phyloP scores from a whole-genome alignment of 805 yeast species.

The Wickerhamiella qilinensis region DNA sequence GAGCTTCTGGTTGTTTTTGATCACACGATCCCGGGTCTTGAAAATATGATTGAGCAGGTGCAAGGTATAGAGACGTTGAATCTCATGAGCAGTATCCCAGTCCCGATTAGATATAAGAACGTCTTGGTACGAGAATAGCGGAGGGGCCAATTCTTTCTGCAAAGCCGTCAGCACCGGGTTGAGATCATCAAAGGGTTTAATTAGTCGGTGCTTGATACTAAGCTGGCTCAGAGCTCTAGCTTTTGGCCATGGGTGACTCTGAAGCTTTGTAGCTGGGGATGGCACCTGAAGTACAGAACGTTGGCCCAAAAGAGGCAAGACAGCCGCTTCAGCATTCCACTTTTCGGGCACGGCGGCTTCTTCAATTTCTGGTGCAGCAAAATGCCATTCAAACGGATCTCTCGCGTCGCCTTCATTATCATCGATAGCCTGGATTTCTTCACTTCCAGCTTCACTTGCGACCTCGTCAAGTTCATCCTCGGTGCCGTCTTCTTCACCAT shows the following conservation, averaged over 20 bases:
- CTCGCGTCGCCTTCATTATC: slow-evolving; percentile 25
- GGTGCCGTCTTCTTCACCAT: no score
- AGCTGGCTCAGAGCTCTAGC: slow-evolving; percentile 18
- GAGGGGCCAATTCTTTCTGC: slow-evolving; percentile 40
- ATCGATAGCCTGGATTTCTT: slow-evolving; percentile 23
- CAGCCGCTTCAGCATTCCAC: neutral
- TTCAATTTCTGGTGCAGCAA: slow-evolving; percentile 30
- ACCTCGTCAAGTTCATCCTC: slow-evolving; percentile 10
- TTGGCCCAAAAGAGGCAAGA: neutral
- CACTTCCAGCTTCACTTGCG: slow-evolving; percentile 3
- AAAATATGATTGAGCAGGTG: slow-evolving; percentile 71
- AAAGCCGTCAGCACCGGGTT: slow-evolving; percentile 25
- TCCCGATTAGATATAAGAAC: slow-evolving; percentile 41
- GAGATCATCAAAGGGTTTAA: slow-evolving; percentile 19
- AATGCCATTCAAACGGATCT: slow-evolving; percentile 73
- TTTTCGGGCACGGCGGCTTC: slow-evolving; percentile 18
- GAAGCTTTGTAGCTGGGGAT: no score
- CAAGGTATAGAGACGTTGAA: slow-evolving; percentile 46
- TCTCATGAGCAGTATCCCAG: slow-evolving; percentile 32
- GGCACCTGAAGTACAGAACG: neutral
- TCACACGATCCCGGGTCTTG: slow-evolving; percentile 73
- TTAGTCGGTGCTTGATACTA: slow-evolving; percentile 29
- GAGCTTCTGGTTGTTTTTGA: slow-evolving; percentile 56
- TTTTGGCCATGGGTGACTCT: no score
- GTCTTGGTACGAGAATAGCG: slow-evolving; percentile 62